Evolutionary conservation across 352 stramenopile genomes (phyloP).

Genomic region (Pythium insidiosum): DNA sequence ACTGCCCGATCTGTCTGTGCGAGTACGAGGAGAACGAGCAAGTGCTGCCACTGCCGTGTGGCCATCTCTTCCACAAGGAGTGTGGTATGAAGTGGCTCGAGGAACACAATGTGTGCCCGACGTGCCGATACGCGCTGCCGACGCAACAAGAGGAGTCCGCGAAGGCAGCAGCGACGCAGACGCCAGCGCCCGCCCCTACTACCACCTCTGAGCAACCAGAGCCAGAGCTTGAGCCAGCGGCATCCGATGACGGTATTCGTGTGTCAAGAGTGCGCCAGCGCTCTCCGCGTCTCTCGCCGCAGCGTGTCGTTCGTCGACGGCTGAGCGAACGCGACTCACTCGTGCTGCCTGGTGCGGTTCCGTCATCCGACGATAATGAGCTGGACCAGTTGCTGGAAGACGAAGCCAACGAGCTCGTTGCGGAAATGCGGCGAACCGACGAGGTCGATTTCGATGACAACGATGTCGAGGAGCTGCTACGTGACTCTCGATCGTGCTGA

Average conservation of each 20-base stretch:
- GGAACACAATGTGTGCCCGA: slow-evolving; percentile 76
- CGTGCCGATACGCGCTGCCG: slow-evolving; percentile 57
- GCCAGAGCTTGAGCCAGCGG: slow-evolving; percentile 14
- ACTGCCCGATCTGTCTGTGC: slow-evolving; percentile 71
- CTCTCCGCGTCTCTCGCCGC: background rate
- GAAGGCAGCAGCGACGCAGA: slow-evolving; percentile 2
- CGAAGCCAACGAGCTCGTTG: slow-evolving; percentile 46
- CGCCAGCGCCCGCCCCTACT: slow-evolving; percentile 2
- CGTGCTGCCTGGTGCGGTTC: slow-evolving; percentile 11
- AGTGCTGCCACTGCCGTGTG: slow-evolving; percentile 61
- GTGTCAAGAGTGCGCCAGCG: slow-evolving; percentile 11
- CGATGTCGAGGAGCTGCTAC: slow-evolving; percentile 56
- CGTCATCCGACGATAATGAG: slow-evolving; percentile 17
- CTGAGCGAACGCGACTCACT: slow-evolving; percentile 19
- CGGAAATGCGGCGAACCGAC: slow-evolving; percentile 23
- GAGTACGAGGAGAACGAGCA: slow-evolving; percentile 62
- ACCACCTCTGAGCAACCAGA: slow-evolving; percentile 14
- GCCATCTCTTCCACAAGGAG: slow-evolving; percentile 72
- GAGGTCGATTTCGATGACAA: slow-evolving; percentile 42
- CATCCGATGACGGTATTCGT: no score
- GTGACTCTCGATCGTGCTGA: slow-evolving; percentile 22
- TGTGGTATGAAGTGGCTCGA: slow-evolving; percentile 69
- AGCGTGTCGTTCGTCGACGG: slow-evolving; percentile 50
- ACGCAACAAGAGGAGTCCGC: slow-evolving; percentile 21
- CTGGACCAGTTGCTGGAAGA: slow-evolving; percentile 55